Base-by-base conservation (phyloP, 371 early-diverging fungal species). In the Zychaea mexicana region DNA sequence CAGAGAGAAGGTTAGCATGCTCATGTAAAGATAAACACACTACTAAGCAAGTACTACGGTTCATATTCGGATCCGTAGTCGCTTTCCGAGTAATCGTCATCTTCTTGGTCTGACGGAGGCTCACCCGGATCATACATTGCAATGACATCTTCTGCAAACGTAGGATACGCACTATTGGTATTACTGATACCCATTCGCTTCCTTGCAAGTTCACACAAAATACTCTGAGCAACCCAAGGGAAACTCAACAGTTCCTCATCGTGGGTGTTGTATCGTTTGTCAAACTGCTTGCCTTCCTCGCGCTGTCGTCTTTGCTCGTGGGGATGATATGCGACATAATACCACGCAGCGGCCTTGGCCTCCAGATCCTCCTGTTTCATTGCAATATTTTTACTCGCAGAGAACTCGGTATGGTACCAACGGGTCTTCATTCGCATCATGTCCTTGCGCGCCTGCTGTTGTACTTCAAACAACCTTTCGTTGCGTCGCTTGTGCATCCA, bases 301-400 rank as follows among this genome's bases (percentile, higher is more conserved):
- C 4, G 8, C 0, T 9, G n/a, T 6, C 33, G 19, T 21, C 24
- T 30, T 10, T 52, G 59, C 31, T 74, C 77, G 2, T 58, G 46
- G 1, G 70, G 73, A 55, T 86, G 78, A 61, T 91, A 91, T 0
- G 87, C 81, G 12, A 85, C 87, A 30, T 85, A 86, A 59, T 91
- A 91, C 90, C 88, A 90, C 0, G 91, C 88, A 8, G 84, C 82
- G 2, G 88, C 91, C 59, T 88, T 89, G 2, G 76, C 70, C 58
- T n/a, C 26, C 57, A 46, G 19, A 9, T 46, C 22, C 32, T 22
- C 27, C 36, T 30, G 19, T 19, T 36, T 1, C 19, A 38, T 31
- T 28, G 57, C 42, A 30, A 60, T n/a, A n/a, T 39, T 13, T 62
- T 42, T 22, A 59, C 42, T 3, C n/a, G n/a, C 71, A n/a, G 55